phyloP scores from a whole-genome alignment of 495 filamentous ascomycete species.

The Beverwykella pulmonaria region DNA sequence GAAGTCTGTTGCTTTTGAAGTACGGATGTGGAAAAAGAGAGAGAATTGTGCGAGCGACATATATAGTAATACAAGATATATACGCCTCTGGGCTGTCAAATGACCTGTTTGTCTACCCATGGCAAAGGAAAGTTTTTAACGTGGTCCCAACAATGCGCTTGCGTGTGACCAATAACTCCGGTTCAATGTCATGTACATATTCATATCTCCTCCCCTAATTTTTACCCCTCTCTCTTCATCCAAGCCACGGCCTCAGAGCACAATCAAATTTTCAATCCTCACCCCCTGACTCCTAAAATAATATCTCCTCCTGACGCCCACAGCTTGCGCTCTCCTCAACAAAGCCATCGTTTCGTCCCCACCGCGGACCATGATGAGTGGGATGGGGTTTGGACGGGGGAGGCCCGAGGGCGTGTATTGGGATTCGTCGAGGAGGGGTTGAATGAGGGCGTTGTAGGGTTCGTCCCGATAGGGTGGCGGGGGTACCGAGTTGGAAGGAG shows the following conservation, averaged over 20 bases:
- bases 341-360: conserved; percentile 68
- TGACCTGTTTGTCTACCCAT: background rate
- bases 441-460: conserved; percentile 48
- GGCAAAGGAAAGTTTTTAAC: background rate
- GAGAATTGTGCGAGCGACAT: too few species aligned
- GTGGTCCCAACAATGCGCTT: background rate
- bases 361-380: conserved; percentile 83
- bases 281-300: conserved; percentile 79
- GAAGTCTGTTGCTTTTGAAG: too few species aligned
- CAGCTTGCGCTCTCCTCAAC: conserved; percentile 58
- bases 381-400: conserved; percentile 69
- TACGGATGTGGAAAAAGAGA: too few species aligned
- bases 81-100: background rate
- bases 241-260: conserved; percentile 54
- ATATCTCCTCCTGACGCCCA: conserved; percentile 78
- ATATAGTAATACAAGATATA: too few species aligned
- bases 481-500: background rate
- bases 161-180: background rate
- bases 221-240: background rate
- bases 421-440: conserved; percentile 75
- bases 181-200: background rate
- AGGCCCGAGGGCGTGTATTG: conserved; percentile 75
- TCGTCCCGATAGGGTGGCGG: background rate
- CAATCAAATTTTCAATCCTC: conserved; percentile 75
- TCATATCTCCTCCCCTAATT: background rate